Evolutionary conservation across 176 grass and related monocot species (phyloP), one percentile per base, ranked within the genome.

Genomic region (Phragmites australis): DNA sequence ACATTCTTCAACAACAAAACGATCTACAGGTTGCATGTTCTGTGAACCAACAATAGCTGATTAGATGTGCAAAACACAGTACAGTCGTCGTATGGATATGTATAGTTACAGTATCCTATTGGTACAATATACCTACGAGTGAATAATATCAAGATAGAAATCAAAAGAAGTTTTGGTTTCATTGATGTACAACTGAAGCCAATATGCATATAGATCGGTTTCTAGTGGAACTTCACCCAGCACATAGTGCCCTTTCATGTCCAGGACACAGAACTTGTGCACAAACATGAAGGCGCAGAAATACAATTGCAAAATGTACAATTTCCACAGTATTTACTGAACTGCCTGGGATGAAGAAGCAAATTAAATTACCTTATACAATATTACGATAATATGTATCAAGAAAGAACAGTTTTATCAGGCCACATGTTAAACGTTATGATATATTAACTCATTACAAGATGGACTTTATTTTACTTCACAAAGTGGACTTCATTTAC

Each of bases 1-100:
- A 81, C 90, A 99, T 75, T 99, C 96, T 83, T 95, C 96, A 73
- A 99, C 88, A 86, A 99, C 87, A 85, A 93, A 99, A 58, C 92
- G 90, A 62, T 99, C 96, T 77, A 95, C 88, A 79, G 90, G 96
- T 77, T 87, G 90, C 86, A 99, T 99, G 61, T 83, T 88, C 96
- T 99, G 86, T 67, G 52, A 88, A 62, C 65, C 31, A 93, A 88
- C 26, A 87, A 9, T 68, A 84, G 29, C 27, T 76, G 29, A 80
- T 89, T 85, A 89, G 77, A 70, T 37, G 68, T 55, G 54, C 29
- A 55, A 75, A 34, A 62, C 44, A 81, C 37, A 16, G 1, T 9
- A 56, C 9, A 66, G 25, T 55, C 55, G 34, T 5, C 56, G 52
- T 17, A 65, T 0, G 19, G 3, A 26, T 27, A 60, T 49, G 19